phyloP scores from a whole-genome alignment of 192 early-diverging fungal species.

The Coemansia umbellata region DNA sequence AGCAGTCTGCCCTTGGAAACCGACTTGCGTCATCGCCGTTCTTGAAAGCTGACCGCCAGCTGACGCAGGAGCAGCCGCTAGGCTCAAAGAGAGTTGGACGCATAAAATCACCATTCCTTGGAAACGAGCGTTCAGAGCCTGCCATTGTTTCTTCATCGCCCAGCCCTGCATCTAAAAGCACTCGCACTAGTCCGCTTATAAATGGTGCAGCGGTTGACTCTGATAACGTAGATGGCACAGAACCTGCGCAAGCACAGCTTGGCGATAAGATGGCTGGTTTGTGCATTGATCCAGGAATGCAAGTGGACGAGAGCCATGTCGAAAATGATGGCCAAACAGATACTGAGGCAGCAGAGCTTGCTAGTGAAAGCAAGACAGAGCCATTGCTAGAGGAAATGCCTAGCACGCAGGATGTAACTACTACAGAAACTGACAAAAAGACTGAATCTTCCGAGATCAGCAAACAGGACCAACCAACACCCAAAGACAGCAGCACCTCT shows the following conservation, averaged over 20 bases:
- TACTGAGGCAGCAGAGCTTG: background rate
- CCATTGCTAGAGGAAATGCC: background rate
- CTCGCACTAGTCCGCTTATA: background rate
- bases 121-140: slow-evolving; percentile 8
- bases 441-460: no score
- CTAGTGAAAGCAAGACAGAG: background rate
- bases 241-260: background rate
- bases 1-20: slow-evolving; percentile 23
- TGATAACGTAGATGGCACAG: background rate
- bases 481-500: no score
- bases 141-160: background rate
- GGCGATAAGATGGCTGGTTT: slow-evolving; percentile 15
- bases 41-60: slow-evolving; percentile 40
- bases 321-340: background rate
- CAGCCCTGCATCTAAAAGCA: background rate
- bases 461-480: no score
- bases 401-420: no score
- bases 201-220: background rate
- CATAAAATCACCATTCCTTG: slow-evolving; percentile 46
- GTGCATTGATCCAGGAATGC: background rate
- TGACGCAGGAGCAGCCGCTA: slow-evolving; percentile 6
- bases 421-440: no score
- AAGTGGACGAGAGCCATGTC: background rate
- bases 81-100: slow-evolving; percentile 27
- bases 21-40: slow-evolving; percentile 45